Evolutionary conservation across 495 filamentous ascomycete species (phyloP).

Genomic region (Jackrogersella multiformis): DNA sequence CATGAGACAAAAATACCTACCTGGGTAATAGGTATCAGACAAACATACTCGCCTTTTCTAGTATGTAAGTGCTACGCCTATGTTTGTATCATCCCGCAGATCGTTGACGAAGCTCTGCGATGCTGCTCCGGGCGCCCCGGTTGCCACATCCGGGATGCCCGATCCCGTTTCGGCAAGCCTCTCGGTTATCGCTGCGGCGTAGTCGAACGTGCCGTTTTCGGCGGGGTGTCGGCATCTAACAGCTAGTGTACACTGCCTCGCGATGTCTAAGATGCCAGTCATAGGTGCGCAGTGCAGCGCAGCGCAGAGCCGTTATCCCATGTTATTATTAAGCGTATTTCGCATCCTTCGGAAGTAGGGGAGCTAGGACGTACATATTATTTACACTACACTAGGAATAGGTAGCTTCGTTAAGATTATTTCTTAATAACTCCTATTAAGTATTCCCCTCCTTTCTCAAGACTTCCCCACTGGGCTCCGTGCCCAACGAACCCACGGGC

Average conservation of each 20-base stretch:
- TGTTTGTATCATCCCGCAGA: background rate
- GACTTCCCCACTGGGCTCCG: background rate
- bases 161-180: conserved; percentile 2
- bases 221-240: background rate
- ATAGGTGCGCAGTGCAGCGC: background rate
- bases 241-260: background rate
- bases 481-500: background rate
- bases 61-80: background rate
- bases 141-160: background rate
- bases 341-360: background rate
- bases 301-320: background rate
- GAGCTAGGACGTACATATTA: background rate
- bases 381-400: too few species aligned
- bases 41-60: too few species aligned
- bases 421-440: background rate
- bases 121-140: background rate
- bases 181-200: background rate
- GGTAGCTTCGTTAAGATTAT: too few species aligned
- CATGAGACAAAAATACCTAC: too few species aligned
- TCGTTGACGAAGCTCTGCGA: background rate
- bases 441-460: background rate
- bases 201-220: background rate
- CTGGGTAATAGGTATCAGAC: too few species aligned
- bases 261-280: background rate
- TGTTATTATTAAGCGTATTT: background rate